A percentile compares a stretch with the other conserved stretches of the same genome.
These are phyloP conservation scores for Plasmodium ovale DNA, from an alignment of 169 alveolate species.

Conservation along the genomic window DNA sequence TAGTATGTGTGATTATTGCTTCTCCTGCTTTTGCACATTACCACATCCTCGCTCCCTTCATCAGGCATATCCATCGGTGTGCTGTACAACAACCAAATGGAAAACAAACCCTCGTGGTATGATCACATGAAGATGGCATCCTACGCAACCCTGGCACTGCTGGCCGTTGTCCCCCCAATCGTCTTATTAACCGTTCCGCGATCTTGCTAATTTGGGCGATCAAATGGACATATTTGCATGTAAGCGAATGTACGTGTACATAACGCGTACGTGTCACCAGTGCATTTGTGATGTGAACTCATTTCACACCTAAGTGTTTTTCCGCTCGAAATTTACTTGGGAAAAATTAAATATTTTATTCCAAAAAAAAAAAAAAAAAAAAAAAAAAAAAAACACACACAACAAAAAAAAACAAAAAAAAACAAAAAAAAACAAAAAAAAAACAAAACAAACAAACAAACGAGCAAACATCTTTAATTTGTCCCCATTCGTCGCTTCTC, in stretches of 20 bases:
- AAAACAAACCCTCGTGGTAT: conserved; percentile 86
- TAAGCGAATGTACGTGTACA: background rate
- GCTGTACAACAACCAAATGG: conserved; percentile 81
- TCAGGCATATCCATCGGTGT: conserved; percentile 85
- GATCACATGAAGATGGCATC: conserved; percentile 55
- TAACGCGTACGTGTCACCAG: no score
- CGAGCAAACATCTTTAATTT: conserved; percentile 21
- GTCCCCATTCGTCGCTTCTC: background rate
- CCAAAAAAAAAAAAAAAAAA: background rate
- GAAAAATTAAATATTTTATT: background rate
- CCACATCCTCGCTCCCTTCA: background rate
- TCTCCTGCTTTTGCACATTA: background rate
- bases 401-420: no score
- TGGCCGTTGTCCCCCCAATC: conserved; percentile 46
- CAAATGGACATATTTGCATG: background rate
- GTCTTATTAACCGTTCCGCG: conserved; percentile 54
- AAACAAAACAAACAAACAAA: no score
- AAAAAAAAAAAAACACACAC: no score
- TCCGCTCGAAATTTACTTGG: background rate
- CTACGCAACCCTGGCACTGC: conserved; percentile 34
- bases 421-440: no score
- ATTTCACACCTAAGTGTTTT: background rate
- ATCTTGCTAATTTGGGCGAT: conserved; percentile 9
- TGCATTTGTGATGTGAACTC: no score
- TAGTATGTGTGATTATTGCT: background rate